Percentiles rank a stretch among this genome's conserved stretches.
Conservation (phyloP, 2,329 filamentous ascomycete species). For the Dactylellina haptotyla region DNA sequence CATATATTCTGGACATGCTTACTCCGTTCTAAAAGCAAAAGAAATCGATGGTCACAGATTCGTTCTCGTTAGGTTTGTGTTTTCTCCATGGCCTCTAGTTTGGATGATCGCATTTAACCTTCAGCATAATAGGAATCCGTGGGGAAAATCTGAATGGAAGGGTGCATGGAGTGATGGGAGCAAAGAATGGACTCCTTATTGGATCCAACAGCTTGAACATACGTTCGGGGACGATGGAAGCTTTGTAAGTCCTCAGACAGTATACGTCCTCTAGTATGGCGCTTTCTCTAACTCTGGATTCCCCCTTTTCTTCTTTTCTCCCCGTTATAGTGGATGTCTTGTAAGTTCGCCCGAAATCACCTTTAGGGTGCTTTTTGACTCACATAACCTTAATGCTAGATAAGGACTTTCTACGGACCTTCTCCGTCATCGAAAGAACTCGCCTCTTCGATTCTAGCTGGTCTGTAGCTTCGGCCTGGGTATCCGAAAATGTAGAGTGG, state of each 20-base stretch:
- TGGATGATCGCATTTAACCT: background rate
- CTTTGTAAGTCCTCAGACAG: conserved; percentile 56
- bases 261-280: background rate
- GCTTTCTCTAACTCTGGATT: conserved; percentile 18
- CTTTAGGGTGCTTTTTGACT: too few species aligned
- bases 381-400: too few species aligned
- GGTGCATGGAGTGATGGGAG: conserved; percentile 85
- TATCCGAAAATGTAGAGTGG: conserved; percentile 72
- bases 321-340: conserved; percentile 66
- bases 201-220: conserved; percentile 77
- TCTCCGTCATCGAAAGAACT: conserved; percentile 71
- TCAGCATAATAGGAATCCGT: conserved; percentile 72
- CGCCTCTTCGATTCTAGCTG: conserved; percentile 71
- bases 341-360: too few species aligned
- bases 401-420: conserved; percentile 72
- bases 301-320: too few species aligned
- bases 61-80: conserved; percentile 64
- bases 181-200: conserved; percentile 84
- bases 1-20: conserved; percentile 70
- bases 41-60: conserved; percentile 64
- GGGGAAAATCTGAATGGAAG: conserved; percentile 83
- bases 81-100: conserved; percentile 10
- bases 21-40: conserved; percentile 69
- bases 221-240: conserved; percentile 79
- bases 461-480: conserved; percentile 70